phyloP scores from a whole-genome alignment of 225 moss, liverwort and hornwort genomes.

The Bryoerythrophyllum caledonicum region DNA sequence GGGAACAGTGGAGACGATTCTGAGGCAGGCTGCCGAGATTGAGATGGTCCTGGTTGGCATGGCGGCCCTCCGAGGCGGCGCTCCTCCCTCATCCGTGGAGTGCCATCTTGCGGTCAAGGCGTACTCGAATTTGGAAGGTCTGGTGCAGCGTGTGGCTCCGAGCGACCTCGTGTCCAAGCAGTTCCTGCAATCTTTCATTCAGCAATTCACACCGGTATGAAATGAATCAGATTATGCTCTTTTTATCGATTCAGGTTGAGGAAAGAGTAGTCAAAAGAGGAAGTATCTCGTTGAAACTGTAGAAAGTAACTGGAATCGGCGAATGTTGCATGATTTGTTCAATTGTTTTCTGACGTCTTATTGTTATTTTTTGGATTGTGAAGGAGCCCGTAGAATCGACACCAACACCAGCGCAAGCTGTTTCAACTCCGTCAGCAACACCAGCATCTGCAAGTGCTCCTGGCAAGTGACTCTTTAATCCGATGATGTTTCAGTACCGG shows the following conservation, averaged over 20 bases:
- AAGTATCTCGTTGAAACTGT: not conserved
- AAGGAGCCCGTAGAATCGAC: conserved; percentile 27
- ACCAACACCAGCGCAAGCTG: conserved; percentile 28
- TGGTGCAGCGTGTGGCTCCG: conserved; percentile 73
- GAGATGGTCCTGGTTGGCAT: conserved; percentile 80
- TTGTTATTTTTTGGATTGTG: conserved; percentile 21
- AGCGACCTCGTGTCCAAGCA: conserved; percentile 67
- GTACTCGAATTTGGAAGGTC: conserved; percentile 61
- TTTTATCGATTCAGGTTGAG: no score
- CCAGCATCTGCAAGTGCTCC: conserved; percentile 27
- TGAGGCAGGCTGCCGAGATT: conserved; percentile 85
- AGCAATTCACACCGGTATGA: conserved; percentile 47
- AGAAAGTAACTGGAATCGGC: no score
- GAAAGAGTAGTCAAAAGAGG: no score
- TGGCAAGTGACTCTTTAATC: conserved; percentile 27
- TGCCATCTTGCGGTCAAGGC: conserved; percentile 70
- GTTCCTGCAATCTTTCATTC: conserved; percentile 61
- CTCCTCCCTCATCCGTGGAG: conserved; percentile 63
- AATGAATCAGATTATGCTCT: not conserved
- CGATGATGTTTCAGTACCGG: conserved; percentile 1
- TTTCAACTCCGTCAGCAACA: conserved; percentile 25
- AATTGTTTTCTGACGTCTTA: conserved; percentile 11
- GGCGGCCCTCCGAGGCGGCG: conserved; percentile 79
- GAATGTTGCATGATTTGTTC: no score
- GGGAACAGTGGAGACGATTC: conserved; percentile 53